A percentile compares a stretch with the other conserved stretches of the same genome.
phyloP scores from a whole-genome alignment of 345 rosid genomes.

The Populus alba region DNA sequence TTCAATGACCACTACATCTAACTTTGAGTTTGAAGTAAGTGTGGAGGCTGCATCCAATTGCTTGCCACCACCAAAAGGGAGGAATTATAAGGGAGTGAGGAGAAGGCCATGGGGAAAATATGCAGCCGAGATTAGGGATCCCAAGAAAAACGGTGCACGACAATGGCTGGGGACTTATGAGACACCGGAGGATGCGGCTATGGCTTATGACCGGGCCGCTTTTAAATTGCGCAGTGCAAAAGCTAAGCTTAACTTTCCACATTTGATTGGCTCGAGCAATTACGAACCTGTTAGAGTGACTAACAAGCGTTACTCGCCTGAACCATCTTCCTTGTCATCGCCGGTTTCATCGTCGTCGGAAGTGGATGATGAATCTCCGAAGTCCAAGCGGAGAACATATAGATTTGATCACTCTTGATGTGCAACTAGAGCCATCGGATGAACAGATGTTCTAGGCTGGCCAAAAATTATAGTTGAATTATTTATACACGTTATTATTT shows the following conservation, averaged over 20 bases:
- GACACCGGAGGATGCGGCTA: slow-evolving; percentile 58
- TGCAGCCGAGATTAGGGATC: slow-evolving; percentile 69
- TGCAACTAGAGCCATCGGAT: no score
- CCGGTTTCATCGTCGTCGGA: background rate
- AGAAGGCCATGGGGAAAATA: slow-evolving; percentile 70
- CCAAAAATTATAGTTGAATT: no score
- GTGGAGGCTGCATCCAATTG: no score
- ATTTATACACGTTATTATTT: no score
- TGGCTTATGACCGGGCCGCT: slow-evolving; percentile 35
- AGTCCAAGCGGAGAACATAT: no score
- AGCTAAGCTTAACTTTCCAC: slow-evolving; percentile 40
- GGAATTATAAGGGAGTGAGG: slow-evolving; percentile 28
- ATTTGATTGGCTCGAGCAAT: slow-evolving; percentile 20
- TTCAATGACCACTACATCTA: no score
- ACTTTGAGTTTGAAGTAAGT: no score
- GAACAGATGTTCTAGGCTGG: no score
- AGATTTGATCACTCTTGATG: no score
- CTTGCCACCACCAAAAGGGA: no score
- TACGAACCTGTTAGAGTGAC: slow-evolving; percentile 14
- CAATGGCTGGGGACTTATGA: slow-evolving; percentile 70
- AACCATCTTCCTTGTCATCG: no score
- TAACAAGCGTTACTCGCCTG: slow-evolving; percentile 8
- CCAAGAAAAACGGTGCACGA: slow-evolving; percentile 61
- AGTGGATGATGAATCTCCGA: background rate
- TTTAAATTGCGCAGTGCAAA: slow-evolving; percentile 33